A percentile compares a stretch with the other conserved stretches of the same genome.
These are phyloP conservation scores for Neurospora sp. DNA, from an alignment of 2,329 filamentous ascomycete species.

Conservation along the genomic window DNA sequence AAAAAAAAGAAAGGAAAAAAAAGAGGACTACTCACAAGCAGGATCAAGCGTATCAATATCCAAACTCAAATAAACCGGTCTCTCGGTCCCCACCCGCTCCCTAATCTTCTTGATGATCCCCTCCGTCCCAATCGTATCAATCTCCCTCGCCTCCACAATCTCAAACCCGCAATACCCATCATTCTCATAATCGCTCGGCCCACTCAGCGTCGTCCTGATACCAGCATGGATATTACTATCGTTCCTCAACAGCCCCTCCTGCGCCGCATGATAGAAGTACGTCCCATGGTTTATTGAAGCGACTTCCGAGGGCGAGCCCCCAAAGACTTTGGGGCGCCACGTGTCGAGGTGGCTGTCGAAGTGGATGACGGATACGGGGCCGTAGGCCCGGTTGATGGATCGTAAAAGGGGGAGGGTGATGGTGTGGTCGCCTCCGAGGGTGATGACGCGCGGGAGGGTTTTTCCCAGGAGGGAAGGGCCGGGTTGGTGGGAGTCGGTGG, in stretches of 20 bases:
- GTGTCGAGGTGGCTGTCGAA: slow-evolving; percentile 59
- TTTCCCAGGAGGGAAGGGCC: slow-evolving; percentile 63
- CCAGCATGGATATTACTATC: slow-evolving; percentile 83
- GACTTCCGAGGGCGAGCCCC: slow-evolving; percentile 65
- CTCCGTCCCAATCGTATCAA: slow-evolving; percentile 42
- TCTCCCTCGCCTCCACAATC: slow-evolving; percentile 61
- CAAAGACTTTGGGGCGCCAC: slow-evolving; percentile 79
- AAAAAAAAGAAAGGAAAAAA: not conserved
- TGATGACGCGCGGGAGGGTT: slow-evolving; percentile 73
- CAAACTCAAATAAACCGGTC: slow-evolving; percentile 71
- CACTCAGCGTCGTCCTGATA: slow-evolving; percentile 72
- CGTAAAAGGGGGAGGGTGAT: slow-evolving; percentile 50
- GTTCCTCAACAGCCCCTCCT: slow-evolving; percentile 69
- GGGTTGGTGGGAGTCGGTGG: slow-evolving; percentile 54
- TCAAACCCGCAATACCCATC: slow-evolving; percentile 78
- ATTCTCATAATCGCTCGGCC: slow-evolving; percentile 72
- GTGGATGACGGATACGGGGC: slow-evolving; percentile 50
- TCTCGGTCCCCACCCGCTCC: slow-evolving; percentile 61
- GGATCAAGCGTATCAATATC: slow-evolving; percentile 87
- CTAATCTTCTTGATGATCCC: slow-evolving; percentile 73
- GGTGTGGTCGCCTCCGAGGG: slow-evolving; percentile 56
- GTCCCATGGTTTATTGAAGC: slow-evolving; percentile 80
- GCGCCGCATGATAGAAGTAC: slow-evolving; percentile 75
- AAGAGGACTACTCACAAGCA: slow-evolving; percentile 42
- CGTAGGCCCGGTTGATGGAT: slow-evolving; percentile 51